These are phyloP conservation scores for Massariosphaeria phaeospora DNA, from an alignment of 495 filamentous ascomycete species.

Conservation along the genomic window DNA sequence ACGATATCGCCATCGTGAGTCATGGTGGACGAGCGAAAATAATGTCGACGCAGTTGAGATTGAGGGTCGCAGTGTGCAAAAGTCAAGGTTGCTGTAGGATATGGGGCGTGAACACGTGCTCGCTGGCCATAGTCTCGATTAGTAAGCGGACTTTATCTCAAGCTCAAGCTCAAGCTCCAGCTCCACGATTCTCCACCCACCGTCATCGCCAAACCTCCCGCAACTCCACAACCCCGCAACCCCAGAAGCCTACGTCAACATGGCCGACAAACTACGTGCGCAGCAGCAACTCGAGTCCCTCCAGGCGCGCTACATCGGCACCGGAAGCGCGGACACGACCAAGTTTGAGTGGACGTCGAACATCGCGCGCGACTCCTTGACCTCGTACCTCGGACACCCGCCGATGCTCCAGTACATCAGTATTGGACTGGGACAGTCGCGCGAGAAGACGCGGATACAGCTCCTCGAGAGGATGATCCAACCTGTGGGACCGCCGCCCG, in stretches of 20 bases:
- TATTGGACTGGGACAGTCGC: constrained; percentile 78
- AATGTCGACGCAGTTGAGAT: too few relatives aligned
- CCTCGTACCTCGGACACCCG: constrained; percentile 84
- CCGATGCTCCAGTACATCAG: constrained; percentile 83
- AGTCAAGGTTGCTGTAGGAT: too few relatives aligned
- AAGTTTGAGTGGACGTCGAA: constrained; percentile 94
- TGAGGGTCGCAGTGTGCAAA: too few relatives aligned
- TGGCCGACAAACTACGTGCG: constrained; percentile 95
- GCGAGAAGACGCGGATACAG: constrained; percentile 69
- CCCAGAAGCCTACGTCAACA: constrained; percentile 8
- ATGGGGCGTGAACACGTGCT: too few relatives aligned
- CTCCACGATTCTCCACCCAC: neutral
- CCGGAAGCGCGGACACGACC: constrained; percentile 96
- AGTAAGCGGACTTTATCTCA: neutral
- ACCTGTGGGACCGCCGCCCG: constrained; percentile 77
- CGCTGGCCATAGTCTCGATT: too few relatives aligned
- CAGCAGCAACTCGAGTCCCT: constrained; percentile 95
- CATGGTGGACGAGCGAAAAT: too few relatives aligned
- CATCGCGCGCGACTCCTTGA: constrained; percentile 40
- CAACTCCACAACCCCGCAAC: neutral
- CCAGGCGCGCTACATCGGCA: constrained; percentile 90
- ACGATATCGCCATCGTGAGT: neutral
- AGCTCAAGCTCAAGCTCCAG: neutral
- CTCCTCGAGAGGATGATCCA: constrained; percentile 93
- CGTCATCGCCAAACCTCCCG: neutral